These are phyloP conservation scores for Ascochyta clinopodiicola DNA, from an alignment of 2,329 filamentous ascomycete genomes.

Conservation along the genomic window DNA sequence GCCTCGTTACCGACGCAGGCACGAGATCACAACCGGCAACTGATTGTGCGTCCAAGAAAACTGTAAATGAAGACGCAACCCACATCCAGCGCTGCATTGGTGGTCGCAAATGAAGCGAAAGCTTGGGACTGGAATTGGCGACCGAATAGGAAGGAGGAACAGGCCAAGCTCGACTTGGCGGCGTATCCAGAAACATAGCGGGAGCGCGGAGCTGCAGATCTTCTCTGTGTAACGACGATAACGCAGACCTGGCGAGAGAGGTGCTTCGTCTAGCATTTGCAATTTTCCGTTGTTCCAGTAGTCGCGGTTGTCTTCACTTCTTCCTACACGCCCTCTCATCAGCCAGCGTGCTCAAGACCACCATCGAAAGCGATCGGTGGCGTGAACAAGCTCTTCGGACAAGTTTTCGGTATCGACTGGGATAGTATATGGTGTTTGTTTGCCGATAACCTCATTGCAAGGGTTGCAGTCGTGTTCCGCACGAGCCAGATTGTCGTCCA, in stretches of 20 bases:
- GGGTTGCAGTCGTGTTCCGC: conserved; percentile 18
- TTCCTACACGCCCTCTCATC: neutral
- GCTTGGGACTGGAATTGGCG: conserved; percentile 28
- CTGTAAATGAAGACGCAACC: conserved; percentile 29
- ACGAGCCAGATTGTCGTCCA: conserved; percentile 8
- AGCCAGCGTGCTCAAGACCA: neutral
- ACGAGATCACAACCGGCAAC: conserved; percentile 32
- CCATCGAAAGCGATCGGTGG: neutral
- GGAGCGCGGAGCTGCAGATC: conserved; percentile 28
- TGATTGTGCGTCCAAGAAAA: conserved; percentile 18
- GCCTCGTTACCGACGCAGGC: conserved; percentile 17
- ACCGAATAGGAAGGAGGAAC: conserved; percentile 44
- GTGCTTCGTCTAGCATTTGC: neutral
- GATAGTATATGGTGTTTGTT: conserved; percentile 6
- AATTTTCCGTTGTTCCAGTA: neutral
- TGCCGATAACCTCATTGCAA: conserved; percentile 23
- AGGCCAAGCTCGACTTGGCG: conserved; percentile 38
- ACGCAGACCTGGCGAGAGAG: neutral
- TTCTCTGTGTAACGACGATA: conserved; percentile 19
- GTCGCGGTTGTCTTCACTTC: neutral
- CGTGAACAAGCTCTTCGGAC: neutral
- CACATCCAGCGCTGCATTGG: conserved; percentile 33
- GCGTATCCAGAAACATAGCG: conserved; percentile 20
- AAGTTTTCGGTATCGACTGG: conserved; percentile 5
- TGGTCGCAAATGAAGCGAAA: conserved; percentile 39